Conservation (phyloP, 1,284 basidiomycete species). For the Volvariella surrecta region DNA sequence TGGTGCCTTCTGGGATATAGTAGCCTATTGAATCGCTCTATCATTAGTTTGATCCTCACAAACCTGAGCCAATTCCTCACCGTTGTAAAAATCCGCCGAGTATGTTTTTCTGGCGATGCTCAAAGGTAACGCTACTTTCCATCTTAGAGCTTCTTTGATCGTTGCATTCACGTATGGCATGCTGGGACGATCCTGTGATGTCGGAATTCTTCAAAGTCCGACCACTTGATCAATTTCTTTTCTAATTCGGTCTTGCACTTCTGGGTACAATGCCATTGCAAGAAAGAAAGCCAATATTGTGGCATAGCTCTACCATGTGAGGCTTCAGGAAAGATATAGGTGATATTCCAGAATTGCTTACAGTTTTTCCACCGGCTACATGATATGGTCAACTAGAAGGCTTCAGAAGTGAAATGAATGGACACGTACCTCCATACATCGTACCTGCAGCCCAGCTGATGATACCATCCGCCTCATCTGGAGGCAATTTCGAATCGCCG, state of each 20-base stretch:
- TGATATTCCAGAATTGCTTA: not conserved
- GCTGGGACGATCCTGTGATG: conserved; percentile 20
- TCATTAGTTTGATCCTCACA: not conserved
- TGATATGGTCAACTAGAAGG: not conserved
- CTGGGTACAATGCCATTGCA: conserved; percentile 28
- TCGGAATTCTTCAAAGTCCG: conserved; percentile 23
- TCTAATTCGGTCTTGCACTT: conserved; percentile 27
- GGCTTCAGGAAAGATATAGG: not conserved
- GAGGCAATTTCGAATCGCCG: conserved; percentile 5
- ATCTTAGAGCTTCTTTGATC: conserved; percentile 23
- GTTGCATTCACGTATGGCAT: conserved; percentile 27
- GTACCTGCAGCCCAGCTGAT: conserved; percentile 24
- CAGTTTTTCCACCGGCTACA: not conserved
- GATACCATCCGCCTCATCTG: conserved; percentile 21
- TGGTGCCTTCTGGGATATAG: conserved; percentile 1
- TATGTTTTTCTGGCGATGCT: conserved; percentile 23
- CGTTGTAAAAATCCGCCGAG: conserved; percentile 18
- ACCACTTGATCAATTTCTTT: conserved; percentile 28
- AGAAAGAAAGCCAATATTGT: conserved; percentile 26
- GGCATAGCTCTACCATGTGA: not conserved
- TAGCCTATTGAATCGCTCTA: not conserved
- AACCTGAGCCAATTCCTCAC: conserved; percentile 8
- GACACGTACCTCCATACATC: conserved; percentile 19
- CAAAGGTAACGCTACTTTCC: not conserved
- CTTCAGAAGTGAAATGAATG: not conserved